Conservation (phyloP, 2,329 filamentous ascomycete genomes). For the Lecanosticta acicola region DNA sequence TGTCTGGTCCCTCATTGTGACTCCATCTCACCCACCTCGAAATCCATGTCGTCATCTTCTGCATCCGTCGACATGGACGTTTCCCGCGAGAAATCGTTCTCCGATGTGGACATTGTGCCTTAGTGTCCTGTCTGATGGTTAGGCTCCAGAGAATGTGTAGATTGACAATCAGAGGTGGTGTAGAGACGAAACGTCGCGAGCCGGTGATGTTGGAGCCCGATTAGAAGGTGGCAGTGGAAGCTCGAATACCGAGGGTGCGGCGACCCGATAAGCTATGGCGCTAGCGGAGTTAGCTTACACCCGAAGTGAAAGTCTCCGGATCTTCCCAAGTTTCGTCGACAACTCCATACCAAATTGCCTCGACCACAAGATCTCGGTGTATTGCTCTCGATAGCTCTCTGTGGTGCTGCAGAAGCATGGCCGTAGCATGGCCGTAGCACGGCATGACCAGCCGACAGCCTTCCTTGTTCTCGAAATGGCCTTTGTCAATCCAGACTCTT, state of each 20-base stretch:
- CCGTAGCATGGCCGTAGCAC: too few species aligned
- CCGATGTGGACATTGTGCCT: conserved; percentile 11
- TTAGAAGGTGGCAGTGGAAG: neutral
- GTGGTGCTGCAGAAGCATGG: too few species aligned
- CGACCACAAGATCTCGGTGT: too few species aligned
- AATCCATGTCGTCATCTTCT: conserved; percentile 50
- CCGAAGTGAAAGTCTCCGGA: too few species aligned
- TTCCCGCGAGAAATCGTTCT: conserved; percentile 14
- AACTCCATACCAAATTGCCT: too few species aligned
- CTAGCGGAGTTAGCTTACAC: neutral
- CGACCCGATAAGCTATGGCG: neutral
- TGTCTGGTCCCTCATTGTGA: neutral
- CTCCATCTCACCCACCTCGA: conserved; percentile 32
- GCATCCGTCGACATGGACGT: conserved; percentile 22
- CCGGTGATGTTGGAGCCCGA: neutral
- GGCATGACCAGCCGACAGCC: too few species aligned
- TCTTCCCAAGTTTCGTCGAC: too few species aligned
- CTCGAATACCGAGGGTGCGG: neutral
- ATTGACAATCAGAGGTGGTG: neutral
- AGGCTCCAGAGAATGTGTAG: too few species aligned
- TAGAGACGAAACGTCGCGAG: neutral
- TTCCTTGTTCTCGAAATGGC: too few species aligned
- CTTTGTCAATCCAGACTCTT: too few species aligned
- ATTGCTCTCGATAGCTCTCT: too few species aligned
- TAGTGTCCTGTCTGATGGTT: too few species aligned